Conservation (phyloP, 2,329 filamentous ascomycete genomes). For the Epichloe amarillans region DNA sequence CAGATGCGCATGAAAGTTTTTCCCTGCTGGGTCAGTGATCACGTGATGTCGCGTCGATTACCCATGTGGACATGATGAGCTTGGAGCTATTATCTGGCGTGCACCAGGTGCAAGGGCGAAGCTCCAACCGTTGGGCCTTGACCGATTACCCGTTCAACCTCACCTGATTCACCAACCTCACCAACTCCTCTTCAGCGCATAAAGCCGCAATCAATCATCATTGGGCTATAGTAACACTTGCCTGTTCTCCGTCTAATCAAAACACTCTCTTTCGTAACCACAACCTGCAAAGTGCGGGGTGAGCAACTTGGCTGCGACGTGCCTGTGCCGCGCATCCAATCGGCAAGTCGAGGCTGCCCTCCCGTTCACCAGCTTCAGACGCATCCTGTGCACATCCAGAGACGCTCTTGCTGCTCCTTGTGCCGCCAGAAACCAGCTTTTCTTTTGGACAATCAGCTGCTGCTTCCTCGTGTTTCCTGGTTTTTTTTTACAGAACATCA, state of each 20-base stretch:
- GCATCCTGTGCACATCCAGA: background rate
- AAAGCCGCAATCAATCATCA: slow-evolving; percentile 4
- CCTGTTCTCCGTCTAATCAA: background rate
- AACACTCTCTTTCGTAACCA: background rate
- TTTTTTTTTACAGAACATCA: background rate
- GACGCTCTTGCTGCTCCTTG: slow-evolving; percentile 1
- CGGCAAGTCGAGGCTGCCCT: slow-evolving; percentile 16
- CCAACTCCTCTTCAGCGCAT: background rate
- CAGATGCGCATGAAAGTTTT: background rate
- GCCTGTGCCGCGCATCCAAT: slow-evolving; percentile 14
- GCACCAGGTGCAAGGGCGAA: background rate
- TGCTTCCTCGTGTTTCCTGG: background rate
- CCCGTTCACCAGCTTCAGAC: slow-evolving; percentile 10
- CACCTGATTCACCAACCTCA: background rate
- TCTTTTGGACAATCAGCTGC: background rate
- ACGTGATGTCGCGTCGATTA: background rate
- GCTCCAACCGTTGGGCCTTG: background rate
- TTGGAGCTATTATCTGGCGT: background rate
- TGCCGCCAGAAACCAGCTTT: background rate
- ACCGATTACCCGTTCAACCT: background rate
- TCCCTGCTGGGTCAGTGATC: background rate
- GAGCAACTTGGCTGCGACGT: slow-evolving; percentile 9
- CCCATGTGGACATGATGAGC: slow-evolving; percentile 10
- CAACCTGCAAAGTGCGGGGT: slow-evolving; percentile 13
- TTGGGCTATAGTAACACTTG: slow-evolving; percentile 4